Evolutionary conservation across 1,284 basidiomycete genomes (phyloP).

Genomic region (Naganishia albida): DNA sequence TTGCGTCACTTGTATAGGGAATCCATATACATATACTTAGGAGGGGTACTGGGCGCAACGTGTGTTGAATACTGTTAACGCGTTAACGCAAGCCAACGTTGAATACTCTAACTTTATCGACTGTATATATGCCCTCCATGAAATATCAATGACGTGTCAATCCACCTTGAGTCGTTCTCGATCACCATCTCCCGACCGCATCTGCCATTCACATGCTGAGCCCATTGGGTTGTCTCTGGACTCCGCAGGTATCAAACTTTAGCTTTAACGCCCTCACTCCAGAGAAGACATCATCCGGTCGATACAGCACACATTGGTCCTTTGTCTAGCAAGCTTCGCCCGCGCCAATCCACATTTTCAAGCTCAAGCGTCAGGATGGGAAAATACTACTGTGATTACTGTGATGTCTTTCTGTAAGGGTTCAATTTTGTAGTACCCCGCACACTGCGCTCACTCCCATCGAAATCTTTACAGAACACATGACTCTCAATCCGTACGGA

Average conservation of each 20-base stretch:
- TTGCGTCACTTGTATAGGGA: too few relatives aligned
- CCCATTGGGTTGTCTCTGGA: too few relatives aligned
- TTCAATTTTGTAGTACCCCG: too few relatives aligned
- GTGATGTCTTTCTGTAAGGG: constrained; percentile 64
- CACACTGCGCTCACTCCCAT: not conserved
- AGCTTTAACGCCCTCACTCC: too few relatives aligned
- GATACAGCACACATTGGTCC: not conserved
- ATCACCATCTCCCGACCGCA: not conserved
- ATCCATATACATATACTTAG: too few relatives aligned
- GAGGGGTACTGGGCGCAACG: too few relatives aligned
- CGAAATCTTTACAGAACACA: constrained; percentile 60
- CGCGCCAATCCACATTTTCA: not conserved
- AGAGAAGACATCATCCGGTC: not conserved
- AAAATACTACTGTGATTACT: constrained; percentile 74
- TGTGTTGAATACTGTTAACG: too few relatives aligned
- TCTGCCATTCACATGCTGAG: not conserved
- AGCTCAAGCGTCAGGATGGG: constrained; percentile 39
- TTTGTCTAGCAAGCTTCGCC: not conserved
- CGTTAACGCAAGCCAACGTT: too few relatives aligned
- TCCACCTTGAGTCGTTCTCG: not conserved
- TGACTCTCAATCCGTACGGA: constrained; percentile 88
- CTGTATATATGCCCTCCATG: too few relatives aligned
- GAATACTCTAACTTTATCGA: too few relatives aligned
- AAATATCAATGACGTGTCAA: too few relatives aligned
- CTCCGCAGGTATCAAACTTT: too few relatives aligned